These are phyloP conservation scores for Sugiyamaella marilandica DNA, from an alignment of 805 yeast genomes.

Conservation along the genomic window DNA sequence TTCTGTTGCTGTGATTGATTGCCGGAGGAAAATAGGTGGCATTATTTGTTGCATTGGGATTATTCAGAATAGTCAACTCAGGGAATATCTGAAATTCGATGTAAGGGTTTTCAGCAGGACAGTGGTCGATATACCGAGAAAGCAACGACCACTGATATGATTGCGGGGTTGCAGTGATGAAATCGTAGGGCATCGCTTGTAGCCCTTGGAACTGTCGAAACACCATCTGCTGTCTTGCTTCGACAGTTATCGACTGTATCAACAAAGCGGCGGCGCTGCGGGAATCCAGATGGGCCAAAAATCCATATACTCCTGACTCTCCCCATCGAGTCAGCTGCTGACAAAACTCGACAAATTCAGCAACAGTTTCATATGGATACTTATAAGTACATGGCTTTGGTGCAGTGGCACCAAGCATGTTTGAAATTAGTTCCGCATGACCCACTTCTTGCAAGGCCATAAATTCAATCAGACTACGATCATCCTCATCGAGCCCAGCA, in stretches of 20 bases:
- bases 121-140: conserved; percentile 1
- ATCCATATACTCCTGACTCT: conserved; percentile 3
- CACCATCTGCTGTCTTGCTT: conserved; percentile 1
- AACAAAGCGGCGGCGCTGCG: not conserved
- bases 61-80: not conserved
- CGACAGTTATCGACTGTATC: not conserved
- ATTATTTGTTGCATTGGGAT: conserved; percentile 2
- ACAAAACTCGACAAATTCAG: not conserved
- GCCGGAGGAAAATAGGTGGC: conserved; percentile 3
- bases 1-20: not conserved
- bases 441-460: conserved; percentile 1
- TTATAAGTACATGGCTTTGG: not conserved
- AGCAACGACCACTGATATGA: conserved; percentile 1
- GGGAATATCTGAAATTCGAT: conserved; percentile 4
- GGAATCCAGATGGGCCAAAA: conserved; percentile 1
- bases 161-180: not conserved
- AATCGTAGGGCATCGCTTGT: not conserved
- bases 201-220: conserved; percentile 4
- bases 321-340: not conserved
- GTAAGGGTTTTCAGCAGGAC: not conserved
- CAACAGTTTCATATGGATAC: not conserved
- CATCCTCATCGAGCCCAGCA: not conserved
- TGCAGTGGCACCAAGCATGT: conserved; percentile 5
- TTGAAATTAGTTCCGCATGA: not conserved
- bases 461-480: not conserved